Base-by-base conservation (phyloP, 225 moss, liverwort and hornwort genomes). In the Ulota crispa region DNA sequence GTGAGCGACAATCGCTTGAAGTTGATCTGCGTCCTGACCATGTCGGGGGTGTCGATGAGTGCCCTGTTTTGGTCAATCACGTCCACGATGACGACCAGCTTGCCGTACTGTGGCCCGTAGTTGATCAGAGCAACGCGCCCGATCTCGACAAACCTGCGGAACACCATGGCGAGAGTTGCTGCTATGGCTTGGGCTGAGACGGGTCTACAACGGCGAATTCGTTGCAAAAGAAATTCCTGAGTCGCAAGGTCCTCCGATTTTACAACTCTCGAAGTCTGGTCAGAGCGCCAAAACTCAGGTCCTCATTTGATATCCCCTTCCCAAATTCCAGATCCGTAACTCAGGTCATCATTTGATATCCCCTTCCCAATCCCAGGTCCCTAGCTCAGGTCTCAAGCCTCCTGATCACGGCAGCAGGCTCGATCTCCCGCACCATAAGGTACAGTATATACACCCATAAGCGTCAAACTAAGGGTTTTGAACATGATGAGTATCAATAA, bases 61-160 rank as follows among this genome's bases (percentile, higher is more conserved):
- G 96, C 94, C 72, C 92, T 83, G 82, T 96, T 96, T 70, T 94
- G 94, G 86, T 96, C 96, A 64, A 96, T 67, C 59, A 96, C 94
- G 69, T 96, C 96, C 8, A 94, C 94, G 10, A 96, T 93, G 34
- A 96, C 94, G 32, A 96, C 96, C 31, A 94, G 85, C 83, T 96
- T 94, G 4, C 96, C 94, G 82, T 93, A 89, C 70, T 88, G 86
- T 5, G 95, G 92, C 56, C 95, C 93, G 70, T 92, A 96, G 65
- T 96, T 96, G 53, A 96, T 92, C 30, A 96, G 86, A 6, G 95
- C 95, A 55, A 96, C 93, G 61, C 94, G 88, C 80, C 95, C 95
- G 72, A 96, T 93, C 89, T 96, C 93, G 12, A 96, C 94, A 80
- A 94, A 96, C 67, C 95, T 89, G 60, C 93, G 87, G 89, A 94